phyloP scores from a whole-genome alignment of 176 grass and related monocot species.

The Guadua angustifolia region DNA sequence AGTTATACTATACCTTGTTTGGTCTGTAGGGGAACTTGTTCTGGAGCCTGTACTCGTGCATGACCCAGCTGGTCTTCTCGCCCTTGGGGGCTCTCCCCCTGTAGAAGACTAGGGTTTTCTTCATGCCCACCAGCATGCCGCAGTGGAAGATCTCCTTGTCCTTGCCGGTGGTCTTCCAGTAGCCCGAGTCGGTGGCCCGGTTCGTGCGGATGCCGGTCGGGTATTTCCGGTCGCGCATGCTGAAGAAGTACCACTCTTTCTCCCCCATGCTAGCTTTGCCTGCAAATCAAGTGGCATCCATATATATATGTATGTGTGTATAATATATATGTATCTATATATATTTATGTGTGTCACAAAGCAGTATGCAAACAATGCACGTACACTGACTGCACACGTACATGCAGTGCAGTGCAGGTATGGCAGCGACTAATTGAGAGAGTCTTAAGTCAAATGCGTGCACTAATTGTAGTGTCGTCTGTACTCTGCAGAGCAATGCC shows the following conservation, averaged over 20 bases:
- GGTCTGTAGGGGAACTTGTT: conserved; percentile 81
- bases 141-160: conserved; percentile 83
- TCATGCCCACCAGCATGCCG: conserved; percentile 71
- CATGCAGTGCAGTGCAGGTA: not conserved
- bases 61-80: conserved; percentile 86
- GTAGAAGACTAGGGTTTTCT: conserved; percentile 92
- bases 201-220: conserved; percentile 76
- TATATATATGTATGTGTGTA: not conserved
- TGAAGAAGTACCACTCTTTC: conserved; percentile 93
- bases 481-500: not conserved
- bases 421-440: not conserved
- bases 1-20: conserved; percentile 48
- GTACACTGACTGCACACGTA: not conserved
- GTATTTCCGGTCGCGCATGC: conserved; percentile 81
- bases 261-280: conserved; percentile 88
- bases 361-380: not conserved
- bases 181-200: conserved; percentile 76
- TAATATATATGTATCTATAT: not conserved
- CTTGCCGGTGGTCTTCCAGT: conserved; percentile 88
- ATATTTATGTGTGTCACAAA: not conserved
- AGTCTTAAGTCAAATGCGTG: not conserved
- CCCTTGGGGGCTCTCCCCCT: conserved; percentile 75
- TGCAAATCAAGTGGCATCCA: not conserved
- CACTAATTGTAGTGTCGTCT: not conserved
- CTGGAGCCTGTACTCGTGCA: conserved; percentile 86